phyloP scores from a whole-genome alignment of 345 rosid species.

The Gossypium ekmanianum region DNA sequence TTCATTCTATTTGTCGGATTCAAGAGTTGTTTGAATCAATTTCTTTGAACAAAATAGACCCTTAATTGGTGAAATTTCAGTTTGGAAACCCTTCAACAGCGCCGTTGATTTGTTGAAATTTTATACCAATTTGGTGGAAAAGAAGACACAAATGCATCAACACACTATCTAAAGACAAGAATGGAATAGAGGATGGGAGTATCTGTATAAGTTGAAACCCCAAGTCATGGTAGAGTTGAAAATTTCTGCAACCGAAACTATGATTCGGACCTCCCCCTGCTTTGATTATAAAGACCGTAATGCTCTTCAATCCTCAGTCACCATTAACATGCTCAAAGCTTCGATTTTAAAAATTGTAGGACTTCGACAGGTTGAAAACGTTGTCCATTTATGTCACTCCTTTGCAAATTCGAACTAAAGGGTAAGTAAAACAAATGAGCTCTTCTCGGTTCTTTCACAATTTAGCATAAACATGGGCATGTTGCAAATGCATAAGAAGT shows the following conservation, averaged over 20 bases:
- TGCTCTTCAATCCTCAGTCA: too few species aligned
- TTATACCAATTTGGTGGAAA: background rate
- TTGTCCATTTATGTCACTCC: slow-evolving; percentile 37
- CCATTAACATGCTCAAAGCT: too few species aligned
- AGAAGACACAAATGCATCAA: background rate
- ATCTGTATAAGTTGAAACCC: background rate
- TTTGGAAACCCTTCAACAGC: background rate
- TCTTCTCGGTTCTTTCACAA: slow-evolving; percentile 53
- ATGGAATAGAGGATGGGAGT: slow-evolving; percentile 1
- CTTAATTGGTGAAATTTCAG: too few species aligned
- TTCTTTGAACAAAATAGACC: too few species aligned
- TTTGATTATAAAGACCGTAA: too few species aligned
- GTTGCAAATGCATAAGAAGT: background rate
- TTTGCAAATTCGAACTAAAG: slow-evolving; percentile 52
- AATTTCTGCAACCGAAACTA: too few species aligned
- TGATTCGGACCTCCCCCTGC: too few species aligned
- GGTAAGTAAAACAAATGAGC: slow-evolving; percentile 90
- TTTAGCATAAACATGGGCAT: background rate
- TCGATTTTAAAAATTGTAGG: slow-evolving; percentile 21
- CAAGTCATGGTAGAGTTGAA: too few species aligned
- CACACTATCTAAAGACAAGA: background rate
- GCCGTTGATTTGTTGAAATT: background rate
- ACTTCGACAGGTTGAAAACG: slow-evolving; percentile 31
- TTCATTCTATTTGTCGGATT: too few species aligned
- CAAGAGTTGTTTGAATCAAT: too few species aligned